Evolutionary conservation across 225 moss, liverwort and hornwort species (phyloP), one percentile per base, ranked within the genome.

Genomic region (Pleurozium schreberi): DNA sequence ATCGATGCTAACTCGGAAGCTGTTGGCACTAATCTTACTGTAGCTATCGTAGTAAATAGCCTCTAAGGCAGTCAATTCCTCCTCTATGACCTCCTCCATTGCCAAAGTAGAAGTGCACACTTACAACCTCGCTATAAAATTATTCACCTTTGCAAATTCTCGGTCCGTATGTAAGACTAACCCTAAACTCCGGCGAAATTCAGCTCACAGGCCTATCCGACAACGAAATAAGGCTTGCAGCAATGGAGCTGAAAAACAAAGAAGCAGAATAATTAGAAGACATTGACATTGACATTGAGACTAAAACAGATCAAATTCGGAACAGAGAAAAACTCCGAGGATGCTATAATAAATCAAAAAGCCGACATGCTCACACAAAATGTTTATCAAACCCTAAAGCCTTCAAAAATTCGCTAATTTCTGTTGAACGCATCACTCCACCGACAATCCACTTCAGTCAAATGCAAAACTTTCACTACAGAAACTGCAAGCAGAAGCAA

Each of bases 41-140:
- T 92, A 98, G 76, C 95, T 96, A 84, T 97, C 98, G 77, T 96
- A 96, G 90, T 93, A 97, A 63, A 98, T 97, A 15, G 97, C 96
- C 89, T 97, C 97, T n/a, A 96, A 88, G 43, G 98, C 97, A 60
- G 94, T 92, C 90, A 96, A 84, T 87, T 98, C 96, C 93, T 96
- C 98, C 84, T 95, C 96, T 87, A 96, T n/a, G 89, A 94, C 93
- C 74, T 97, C 98, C 85, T 95, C 96, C 96, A 97, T 96, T 65
- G 86, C 79, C 27, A 14, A 75, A 66, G 83, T 18, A 52, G 42
- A 87, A 15, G 20, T 8, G 57, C 64, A 84, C 58, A 55, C 60
- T 70, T 15, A 25, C 76, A n/a, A 67, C 25, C 59, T 81, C 21
- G 38, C 42, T 19, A 43, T 14, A 21, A 8, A 21, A 40, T 68